Conservation (phyloP, 306 rosid species). For the Cucurbita ficifolia region DNA sequence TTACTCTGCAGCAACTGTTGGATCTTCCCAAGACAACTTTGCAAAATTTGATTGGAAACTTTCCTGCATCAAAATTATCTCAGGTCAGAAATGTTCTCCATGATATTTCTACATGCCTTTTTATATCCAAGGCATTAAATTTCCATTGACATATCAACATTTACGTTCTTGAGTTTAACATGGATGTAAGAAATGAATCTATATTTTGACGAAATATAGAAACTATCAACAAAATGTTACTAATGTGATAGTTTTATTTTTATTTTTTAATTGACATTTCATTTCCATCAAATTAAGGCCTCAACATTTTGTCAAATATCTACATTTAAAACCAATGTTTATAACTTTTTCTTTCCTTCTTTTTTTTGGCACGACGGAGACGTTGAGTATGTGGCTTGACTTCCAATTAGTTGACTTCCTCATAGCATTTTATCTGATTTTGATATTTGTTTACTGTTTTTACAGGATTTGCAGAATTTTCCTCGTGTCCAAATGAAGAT, state of each 20-base stretch:
- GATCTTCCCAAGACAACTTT: slow-evolving; percentile 53
- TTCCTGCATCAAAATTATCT: slow-evolving; percentile 56
- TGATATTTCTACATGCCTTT: background rate
- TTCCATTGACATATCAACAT: background rate
- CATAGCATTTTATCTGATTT: slow-evolving; percentile 1
- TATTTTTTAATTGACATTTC: too few relatives aligned
- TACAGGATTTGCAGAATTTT: slow-evolving; percentile 70
- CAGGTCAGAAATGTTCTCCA: slow-evolving; percentile 36
- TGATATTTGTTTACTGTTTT: slow-evolving; percentile 1
- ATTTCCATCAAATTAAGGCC: too few relatives aligned
- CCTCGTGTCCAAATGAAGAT: slow-evolving; percentile 52
- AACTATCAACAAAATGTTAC: too few relatives aligned
- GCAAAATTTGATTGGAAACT: slow-evolving; percentile 44
- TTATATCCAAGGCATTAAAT: background rate
- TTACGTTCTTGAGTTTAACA: background rate
- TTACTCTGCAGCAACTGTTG: slow-evolving; percentile 44
- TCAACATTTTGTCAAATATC: too few relatives aligned
- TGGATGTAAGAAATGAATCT: background rate
- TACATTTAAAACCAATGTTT: too few relatives aligned
- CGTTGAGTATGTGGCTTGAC: too few relatives aligned
- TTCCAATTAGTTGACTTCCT: background rate
- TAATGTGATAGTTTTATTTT: too few relatives aligned
- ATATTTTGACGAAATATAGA: too few relatives aligned
- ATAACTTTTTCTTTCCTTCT: too few relatives aligned
- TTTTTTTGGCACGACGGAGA: too few relatives aligned